Evolutionary conservation across 2,329 filamentous ascomycete genomes (phyloP).

Genomic region (Fonsecaea nubica): DNA sequence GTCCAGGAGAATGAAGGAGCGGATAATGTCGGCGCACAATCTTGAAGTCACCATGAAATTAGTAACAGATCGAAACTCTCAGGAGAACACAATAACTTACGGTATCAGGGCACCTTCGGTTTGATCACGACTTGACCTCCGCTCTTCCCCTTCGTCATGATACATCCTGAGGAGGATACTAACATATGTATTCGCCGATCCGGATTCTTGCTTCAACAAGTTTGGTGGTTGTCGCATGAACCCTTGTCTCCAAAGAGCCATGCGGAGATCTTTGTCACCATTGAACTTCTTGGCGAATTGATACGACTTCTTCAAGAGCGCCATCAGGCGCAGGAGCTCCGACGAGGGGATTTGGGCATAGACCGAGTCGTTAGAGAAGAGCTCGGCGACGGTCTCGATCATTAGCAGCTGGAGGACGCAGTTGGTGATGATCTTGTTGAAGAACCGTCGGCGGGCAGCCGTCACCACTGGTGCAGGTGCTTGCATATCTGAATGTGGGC

Average conservation of each 20-base stretch:
- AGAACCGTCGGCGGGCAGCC: conserved; percentile 88
- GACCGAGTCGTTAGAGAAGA: conserved; percentile 96
- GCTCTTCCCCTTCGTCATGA: conserved; percentile 82
- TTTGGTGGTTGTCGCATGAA: conserved; percentile 99
- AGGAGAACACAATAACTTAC: conserved; percentile 47
- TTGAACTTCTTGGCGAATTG: conserved; percentile 98
- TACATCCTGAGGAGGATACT: conserved; percentile 98
- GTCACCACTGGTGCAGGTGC: conserved; percentile 92
- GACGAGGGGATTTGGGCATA: conserved; percentile 90
- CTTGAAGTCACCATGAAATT: conserved; percentile 45
- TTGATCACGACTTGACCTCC: conserved; percentile 76
- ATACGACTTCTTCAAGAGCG: conserved; percentile 91
- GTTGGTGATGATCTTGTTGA: conserved; percentile 98
- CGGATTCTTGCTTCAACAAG: conserved; percentile 93
- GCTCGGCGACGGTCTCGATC: conserved; percentile 98
- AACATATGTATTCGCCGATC: conserved; percentile 91
- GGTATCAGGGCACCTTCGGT: conserved; percentile 93
- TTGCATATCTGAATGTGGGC: conserved; percentile 75
- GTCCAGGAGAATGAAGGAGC: conserved; percentile 82
- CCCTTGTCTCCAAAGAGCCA: conserved; percentile 92
- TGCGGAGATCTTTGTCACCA: conserved; percentile 92
- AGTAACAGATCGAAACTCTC: neutral
- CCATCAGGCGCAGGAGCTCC: conserved; percentile 91
- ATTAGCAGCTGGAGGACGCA: conserved; percentile 97
- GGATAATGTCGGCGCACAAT: conserved; percentile 91